Percentiles rank a stretch among this genome's conserved stretches.
phyloP scores from a whole-genome alignment of 2,329 filamentous ascomycete genomes.

The Paecilomyces niveus region DNA sequence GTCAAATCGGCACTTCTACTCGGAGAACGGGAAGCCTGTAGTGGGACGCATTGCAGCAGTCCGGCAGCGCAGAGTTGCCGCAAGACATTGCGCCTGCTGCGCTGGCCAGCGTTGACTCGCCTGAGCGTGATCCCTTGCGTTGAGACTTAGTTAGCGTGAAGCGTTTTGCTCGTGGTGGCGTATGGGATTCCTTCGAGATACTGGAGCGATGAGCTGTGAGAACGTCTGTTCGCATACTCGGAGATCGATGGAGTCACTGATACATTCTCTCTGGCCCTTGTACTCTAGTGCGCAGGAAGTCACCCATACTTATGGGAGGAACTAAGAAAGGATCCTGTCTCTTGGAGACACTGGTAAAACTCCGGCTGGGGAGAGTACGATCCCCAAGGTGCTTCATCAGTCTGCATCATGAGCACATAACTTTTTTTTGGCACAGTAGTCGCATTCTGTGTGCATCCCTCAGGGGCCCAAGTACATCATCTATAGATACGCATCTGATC shows the following conservation, averaged over 20 bases:
- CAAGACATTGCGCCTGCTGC: conserved; percentile 7
- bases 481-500: background rate
- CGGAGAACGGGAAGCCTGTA: background rate
- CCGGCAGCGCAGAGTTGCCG: background rate
- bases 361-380: background rate
- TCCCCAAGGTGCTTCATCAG: background rate
- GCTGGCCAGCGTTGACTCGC: conserved; percentile 19
- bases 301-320: background rate
- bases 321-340: background rate
- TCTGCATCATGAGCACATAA: background rate
- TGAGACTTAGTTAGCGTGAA: background rate
- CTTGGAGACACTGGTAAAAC: background rate
- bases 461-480: background rate
- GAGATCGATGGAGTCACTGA: background rate
- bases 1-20: background rate
- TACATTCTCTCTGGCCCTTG: background rate
- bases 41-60: background rate
- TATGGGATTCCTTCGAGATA: background rate
- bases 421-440: background rate
- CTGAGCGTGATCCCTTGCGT: conserved; percentile 10
- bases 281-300: background rate
- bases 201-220: background rate
- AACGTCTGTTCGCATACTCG: background rate
- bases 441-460: background rate
- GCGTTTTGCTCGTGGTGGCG: background rate